phyloP scores from a whole-genome alignment of 306 rosid genomes.

The Quercus variabilis region DNA sequence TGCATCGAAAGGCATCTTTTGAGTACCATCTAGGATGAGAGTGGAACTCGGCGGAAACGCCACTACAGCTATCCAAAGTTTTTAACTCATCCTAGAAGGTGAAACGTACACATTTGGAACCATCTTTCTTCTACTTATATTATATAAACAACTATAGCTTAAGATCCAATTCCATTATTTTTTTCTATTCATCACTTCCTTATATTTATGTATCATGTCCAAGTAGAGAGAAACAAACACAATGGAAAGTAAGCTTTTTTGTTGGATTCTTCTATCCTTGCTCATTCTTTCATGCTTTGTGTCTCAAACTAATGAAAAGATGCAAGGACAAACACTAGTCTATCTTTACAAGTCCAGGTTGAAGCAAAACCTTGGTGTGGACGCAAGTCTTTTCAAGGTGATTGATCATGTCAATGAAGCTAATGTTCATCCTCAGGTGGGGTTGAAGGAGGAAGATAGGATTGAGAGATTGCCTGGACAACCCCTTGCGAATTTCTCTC shows the following conservation, averaged over 20 bases:
- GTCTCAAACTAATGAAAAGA: conserved; percentile 39
- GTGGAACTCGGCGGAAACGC: not conserved
- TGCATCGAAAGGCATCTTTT: too few relatives aligned
- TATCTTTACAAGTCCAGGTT: conserved; percentile 33
- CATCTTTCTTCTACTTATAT: too few relatives aligned
- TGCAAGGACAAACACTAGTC: too few relatives aligned
- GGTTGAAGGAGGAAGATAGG: conserved; percentile 60
- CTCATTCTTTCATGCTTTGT: conserved; percentile 22
- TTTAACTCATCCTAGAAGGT: not conserved
- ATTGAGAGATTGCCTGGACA: conserved; percentile 73
- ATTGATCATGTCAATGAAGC: not conserved
- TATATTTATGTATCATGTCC: too few relatives aligned
- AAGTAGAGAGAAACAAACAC: too few relatives aligned
- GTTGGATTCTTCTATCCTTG: not conserved
- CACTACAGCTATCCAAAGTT: not conserved
- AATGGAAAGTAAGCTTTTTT: too few relatives aligned
- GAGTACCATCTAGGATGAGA: not conserved
- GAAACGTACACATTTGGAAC: too few relatives aligned
- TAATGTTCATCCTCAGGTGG: conserved; percentile 40
- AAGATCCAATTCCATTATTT: too few relatives aligned
- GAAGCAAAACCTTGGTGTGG: conserved; percentile 25
- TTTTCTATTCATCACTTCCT: too few relatives aligned
- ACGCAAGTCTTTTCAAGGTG: conserved; percentile 40
- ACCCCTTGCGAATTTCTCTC: conserved; percentile 58
- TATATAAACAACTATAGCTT: too few relatives aligned